Percentiles rank a stretch among this genome's conserved stretches.
Evolutionary conservation across 106 monocot genomes (phyloP).

Genomic region (Xerophyta viscosa): DNA sequence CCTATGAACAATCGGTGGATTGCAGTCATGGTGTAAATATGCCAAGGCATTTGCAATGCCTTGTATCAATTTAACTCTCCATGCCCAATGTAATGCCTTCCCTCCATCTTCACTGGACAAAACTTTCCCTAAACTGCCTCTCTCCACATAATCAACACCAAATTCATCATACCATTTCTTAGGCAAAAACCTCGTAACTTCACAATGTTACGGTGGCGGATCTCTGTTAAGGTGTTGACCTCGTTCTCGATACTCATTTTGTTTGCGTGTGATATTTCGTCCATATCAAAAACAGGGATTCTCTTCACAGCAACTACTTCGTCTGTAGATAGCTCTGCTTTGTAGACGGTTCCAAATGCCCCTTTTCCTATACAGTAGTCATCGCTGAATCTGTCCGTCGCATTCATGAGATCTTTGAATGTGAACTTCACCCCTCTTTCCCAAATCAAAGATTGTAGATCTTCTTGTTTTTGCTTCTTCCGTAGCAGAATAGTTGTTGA

Average conservation of each 20-base stretch:
- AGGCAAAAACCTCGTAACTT: constrained; percentile 69
- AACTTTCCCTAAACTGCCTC: constrained; percentile 63
- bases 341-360: constrained; percentile 59
- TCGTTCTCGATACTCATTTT: constrained; percentile 67
- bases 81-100: constrained; percentile 43
- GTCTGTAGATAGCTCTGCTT: constrained; percentile 40
- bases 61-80: constrained; percentile 47
- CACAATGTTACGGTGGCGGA: constrained; percentile 84
- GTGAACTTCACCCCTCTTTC: constrained; percentile 61
- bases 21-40: constrained; percentile 72
- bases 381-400: constrained; percentile 62
- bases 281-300: constrained; percentile 17
- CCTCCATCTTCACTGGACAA: constrained; percentile 45
- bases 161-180: constrained; percentile 39
- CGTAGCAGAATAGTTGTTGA: not conserved
- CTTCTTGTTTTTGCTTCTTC: not conserved
- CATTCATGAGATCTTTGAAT: constrained; percentile 56
- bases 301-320: constrained; percentile 63
- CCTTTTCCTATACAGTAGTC: constrained; percentile 61
- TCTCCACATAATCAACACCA: constrained; percentile 71
- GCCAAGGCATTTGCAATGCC: constrained; percentile 74
- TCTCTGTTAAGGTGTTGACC: constrained; percentile 55
- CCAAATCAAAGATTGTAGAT: constrained; percentile 40
- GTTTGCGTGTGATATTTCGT: constrained; percentile 16
- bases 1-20: constrained; percentile 57